phyloP scores from a whole-genome alignment of 2,329 filamentous ascomycete species.

The Fusarium paranaense region DNA sequence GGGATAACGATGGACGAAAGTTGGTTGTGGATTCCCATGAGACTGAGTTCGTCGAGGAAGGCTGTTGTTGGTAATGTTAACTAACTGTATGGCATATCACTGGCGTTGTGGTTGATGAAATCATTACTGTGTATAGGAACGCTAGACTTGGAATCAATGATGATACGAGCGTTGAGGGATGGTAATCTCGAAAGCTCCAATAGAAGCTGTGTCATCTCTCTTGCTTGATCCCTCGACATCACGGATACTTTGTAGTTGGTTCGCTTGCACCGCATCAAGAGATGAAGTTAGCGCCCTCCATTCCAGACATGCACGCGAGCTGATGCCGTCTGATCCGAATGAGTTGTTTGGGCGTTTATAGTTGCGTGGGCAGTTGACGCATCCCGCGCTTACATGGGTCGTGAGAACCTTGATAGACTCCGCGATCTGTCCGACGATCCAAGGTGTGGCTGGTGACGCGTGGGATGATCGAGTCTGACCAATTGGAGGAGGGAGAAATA shows the following conservation, averaged over 20 bases:
- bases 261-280: neutral
- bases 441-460: conserved; percentile 35
- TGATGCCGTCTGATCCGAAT: conserved; percentile 41
- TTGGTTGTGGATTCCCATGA: neutral
- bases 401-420: conserved; percentile 45
- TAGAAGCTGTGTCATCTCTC: neutral
- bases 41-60: neutral
- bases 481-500: conserved; percentile 17
- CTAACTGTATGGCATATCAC: conserved; percentile 23
- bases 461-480: conserved; percentile 9
- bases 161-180: neutral
- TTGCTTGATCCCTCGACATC: neutral
- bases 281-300: conserved; percentile 7
- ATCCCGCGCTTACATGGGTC: conserved; percentile 13
- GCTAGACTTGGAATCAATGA: conserved; percentile 13
- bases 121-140: neutral
- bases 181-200: neutral
- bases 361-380: conserved; percentile 17
- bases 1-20: conserved; percentile 13
- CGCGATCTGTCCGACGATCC: conserved; percentile 1
- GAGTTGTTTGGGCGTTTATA: conserved; percentile 15
- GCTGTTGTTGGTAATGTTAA: conserved; percentile 9
- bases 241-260: neutral
- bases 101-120: conserved; percentile 25
- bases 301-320: neutral